Evolutionary conservation across 2,329 filamentous ascomycete species (phyloP), one percentile per base, ranked within the genome.

Genomic region (Amylocarpus encephaloides): DNA sequence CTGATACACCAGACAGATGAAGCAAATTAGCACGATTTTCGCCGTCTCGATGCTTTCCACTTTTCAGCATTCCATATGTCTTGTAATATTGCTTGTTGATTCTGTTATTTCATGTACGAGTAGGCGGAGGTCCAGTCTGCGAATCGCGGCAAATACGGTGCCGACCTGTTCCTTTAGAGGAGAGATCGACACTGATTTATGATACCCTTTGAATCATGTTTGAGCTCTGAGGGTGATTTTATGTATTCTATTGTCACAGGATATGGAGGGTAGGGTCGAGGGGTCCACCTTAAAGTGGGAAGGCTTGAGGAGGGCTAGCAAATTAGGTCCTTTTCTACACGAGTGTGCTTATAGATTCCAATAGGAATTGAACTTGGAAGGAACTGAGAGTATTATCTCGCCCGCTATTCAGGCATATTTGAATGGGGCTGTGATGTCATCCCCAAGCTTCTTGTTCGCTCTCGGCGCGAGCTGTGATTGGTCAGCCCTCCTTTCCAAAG

Each of bases 1-100:
- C 67, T 3, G 66, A 67, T 48, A 68, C 68, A 11, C 66, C 67
- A 9, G 43, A 30, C 26, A 55, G 52, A 33, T 55, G 22, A 53
- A n/a, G 15, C 26, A 19, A 3, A 10, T 10, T 22, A 16, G 3
- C 34, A 16, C 15, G 34, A 36, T 36, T 36, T 16, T 36, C 4
- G 10, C 34, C 4, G 15, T 16, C 22, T 26, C 22, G 22, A 10
- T 4, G 34, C 16, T 38, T 16, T 13, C 26, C 3, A 6, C 32
- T 47, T 38, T 51, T 29, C 10, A 45, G 35, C 36, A n/a, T 41
- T 15, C 2, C 6, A 34, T 43, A n/a, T 19, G 12, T 34, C 13
- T 50, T 13, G 16, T 22, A 13, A 34, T 29, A 41, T 42, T 33
- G 10, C 34, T 42, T 34, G 30, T 33, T 46, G 16, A 30, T 42